phyloP scores from a whole-genome alignment of 805 yeast species.

The Kregervanrija pseudodelftensis region DNA sequence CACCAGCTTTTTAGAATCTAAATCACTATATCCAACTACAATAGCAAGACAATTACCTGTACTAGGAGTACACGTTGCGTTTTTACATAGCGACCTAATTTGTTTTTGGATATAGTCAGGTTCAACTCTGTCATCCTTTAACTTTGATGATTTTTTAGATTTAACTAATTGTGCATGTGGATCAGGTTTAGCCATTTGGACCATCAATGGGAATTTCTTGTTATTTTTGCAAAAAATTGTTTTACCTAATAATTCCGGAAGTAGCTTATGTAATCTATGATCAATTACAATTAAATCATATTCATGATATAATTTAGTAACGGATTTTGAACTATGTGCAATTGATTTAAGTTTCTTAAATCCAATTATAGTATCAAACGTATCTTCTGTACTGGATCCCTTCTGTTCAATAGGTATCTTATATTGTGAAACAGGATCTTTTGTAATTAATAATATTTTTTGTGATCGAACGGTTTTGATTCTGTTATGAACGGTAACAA shows the following conservation, averaged over 20 bases:
- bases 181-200: slow-evolving; percentile 48
- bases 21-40: slow-evolving; percentile 50
- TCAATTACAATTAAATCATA: slow-evolving; percentile 67
- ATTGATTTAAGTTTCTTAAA: slow-evolving; percentile 48
- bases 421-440: slow-evolving; percentile 62
- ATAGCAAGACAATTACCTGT: slow-evolving; percentile 54
- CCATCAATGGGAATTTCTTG: slow-evolving; percentile 60
- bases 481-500: slow-evolving; percentile 50
- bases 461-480: slow-evolving; percentile 42
- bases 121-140: slow-evolving; percentile 56
- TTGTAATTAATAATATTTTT: slow-evolving; percentile 57
- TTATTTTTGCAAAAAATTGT: slow-evolving; percentile 53
- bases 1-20: slow-evolving; percentile 35
- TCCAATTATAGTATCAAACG: slow-evolving; percentile 54
- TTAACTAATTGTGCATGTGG: slow-evolving; percentile 25
- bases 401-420: slow-evolving; percentile 40
- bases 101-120: slow-evolving; percentile 58
- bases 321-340: slow-evolving; percentile 35
- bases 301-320: slow-evolving; percentile 46
- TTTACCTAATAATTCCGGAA: slow-evolving; percentile 52
- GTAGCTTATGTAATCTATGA: slow-evolving; percentile 52
- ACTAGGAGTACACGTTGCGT: slow-evolving; percentile 56
- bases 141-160: slow-evolving; percentile 32
- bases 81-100: slow-evolving; percentile 53
- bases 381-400: slow-evolving; percentile 51